A percentile compares a stretch with the other conserved stretches of the same genome.
phyloP scores from a whole-genome alignment of 164 flowering plant species.

The Dillenia turbinata region DNA sequence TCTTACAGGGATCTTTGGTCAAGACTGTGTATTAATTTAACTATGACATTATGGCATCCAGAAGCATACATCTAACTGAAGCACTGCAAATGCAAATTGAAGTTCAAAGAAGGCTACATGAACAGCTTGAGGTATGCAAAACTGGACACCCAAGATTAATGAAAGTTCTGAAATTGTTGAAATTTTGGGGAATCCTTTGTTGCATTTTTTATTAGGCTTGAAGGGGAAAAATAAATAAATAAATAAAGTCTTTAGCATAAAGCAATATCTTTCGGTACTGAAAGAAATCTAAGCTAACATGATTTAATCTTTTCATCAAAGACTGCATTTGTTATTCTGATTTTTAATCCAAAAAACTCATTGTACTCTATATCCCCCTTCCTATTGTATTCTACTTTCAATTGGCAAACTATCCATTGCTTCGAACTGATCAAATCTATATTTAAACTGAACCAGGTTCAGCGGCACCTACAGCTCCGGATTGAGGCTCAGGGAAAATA shows the following conservation, averaged over 20 bases:
- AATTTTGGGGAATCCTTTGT: no score
- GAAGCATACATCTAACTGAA: conserved; percentile 68
- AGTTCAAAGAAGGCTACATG: conserved; percentile 88
- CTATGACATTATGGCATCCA: conserved; percentile 23
- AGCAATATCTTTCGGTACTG: no score
- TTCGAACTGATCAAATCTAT: conserved; percentile 3
- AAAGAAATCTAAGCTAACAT: no score
- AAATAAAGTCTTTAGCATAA: no score
- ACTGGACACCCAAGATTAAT: not conserved
- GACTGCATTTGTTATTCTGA: no score
- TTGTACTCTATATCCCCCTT: no score
- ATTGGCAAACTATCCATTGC: no score
- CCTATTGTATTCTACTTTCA: no score
- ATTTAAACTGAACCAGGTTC: conserved; percentile 51
- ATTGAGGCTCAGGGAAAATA: conserved; percentile 95
- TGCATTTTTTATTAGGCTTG: no score
- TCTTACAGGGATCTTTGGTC: not conserved
- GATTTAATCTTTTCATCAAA: no score
- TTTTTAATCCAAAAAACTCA: no score
- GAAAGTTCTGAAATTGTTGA: not conserved
- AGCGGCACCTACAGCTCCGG: conserved; percentile 78
- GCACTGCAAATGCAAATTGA: conserved; percentile 94
- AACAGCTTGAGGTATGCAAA: conserved; percentile 82
- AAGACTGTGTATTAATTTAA: conserved; percentile 8
- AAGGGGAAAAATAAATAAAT: no score